Conservation (phyloP, 2,329 filamentous ascomycete genomes). For the Ampelomyces quisqualis region DNA sequence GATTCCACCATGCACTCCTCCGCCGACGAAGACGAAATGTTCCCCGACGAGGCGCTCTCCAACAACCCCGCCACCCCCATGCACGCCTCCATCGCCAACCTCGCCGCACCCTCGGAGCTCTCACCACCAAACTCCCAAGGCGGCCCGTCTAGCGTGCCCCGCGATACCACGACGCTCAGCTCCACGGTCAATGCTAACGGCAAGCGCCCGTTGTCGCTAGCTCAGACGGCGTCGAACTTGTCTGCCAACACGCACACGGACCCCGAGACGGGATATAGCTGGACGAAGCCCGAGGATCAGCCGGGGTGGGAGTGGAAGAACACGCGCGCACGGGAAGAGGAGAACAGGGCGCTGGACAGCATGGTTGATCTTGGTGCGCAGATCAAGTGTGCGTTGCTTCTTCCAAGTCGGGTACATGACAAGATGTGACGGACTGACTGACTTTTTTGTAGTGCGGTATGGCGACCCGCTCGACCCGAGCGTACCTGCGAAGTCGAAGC, state of each 20-base stretch:
- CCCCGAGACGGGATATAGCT: conserved; percentile 40
- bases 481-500: conserved; percentile 27
- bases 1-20: conserved; percentile 59
- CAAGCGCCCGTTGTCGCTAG: conserved; percentile 33
- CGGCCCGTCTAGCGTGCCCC: conserved; percentile 22
- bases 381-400: conserved; percentile 34
- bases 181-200: conserved; percentile 42
- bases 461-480: conserved; percentile 41
- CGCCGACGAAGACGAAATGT: conserved; percentile 45
- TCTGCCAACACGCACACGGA: conserved; percentile 16
- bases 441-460: conserved; percentile 30
- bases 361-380: conserved; percentile 39
- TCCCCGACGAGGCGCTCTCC: conserved; percentile 46
- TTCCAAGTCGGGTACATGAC: background rate
- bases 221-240: conserved; percentile 17
- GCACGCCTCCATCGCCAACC: conserved; percentile 28
- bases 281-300: conserved; percentile 40
- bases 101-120: conserved; percentile 47
- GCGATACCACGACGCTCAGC: conserved; percentile 22
- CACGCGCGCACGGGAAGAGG: conserved; percentile 40
- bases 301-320: conserved; percentile 45
- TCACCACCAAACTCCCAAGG: conserved; percentile 58
- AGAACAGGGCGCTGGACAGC: conserved; percentile 35
- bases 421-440: conserved; percentile 4
- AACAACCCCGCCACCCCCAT: conserved; percentile 46